Percentiles rank a stretch among this genome's conserved stretches.
phyloP scores from a whole-genome alignment of 1,284 basidiomycete species.

The Cystodermella granulosa region DNA sequence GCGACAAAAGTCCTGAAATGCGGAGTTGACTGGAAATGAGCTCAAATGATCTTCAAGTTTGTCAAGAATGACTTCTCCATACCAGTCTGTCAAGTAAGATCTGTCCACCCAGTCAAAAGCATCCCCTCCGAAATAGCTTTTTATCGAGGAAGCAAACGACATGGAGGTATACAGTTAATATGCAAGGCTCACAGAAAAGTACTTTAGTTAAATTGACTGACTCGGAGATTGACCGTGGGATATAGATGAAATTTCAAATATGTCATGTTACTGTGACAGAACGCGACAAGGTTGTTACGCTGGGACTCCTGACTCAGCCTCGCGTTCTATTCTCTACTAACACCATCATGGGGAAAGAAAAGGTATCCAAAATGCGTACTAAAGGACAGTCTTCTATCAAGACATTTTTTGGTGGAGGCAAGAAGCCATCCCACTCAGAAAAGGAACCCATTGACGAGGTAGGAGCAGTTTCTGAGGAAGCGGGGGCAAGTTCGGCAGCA shows the following conservation, averaged over 20 bases:
- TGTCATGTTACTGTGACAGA: slow-evolving; percentile 12
- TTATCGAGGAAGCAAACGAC: slow-evolving; percentile 16
- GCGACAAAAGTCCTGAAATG: slow-evolving; percentile 43
- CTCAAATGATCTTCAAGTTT: not conserved
- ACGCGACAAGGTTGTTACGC: slow-evolving; percentile 4
- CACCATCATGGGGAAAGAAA: slow-evolving; percentile 48
- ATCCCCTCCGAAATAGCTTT: slow-evolving; percentile 36
- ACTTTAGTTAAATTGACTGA: not conserved
- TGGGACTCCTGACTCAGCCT: slow-evolving; percentile 2
- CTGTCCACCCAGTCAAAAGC: slow-evolving; percentile 48
- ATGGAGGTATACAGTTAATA: slow-evolving; percentile 7
- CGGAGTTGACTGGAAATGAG: not conserved
- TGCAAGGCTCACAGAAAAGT: not conserved
- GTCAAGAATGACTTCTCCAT: slow-evolving; percentile 4
- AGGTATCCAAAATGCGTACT: slow-evolving; percentile 24
- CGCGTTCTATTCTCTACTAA: slow-evolving; percentile 10
- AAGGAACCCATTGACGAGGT: not conserved
- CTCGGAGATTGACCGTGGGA: not conserved
- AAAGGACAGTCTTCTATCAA: slow-evolving; percentile 53
- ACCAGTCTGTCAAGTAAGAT: slow-evolving; percentile 45
- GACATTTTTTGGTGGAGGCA: slow-evolving; percentile 48
- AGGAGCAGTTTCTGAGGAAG: slow-evolving; percentile 13
- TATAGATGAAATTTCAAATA: not conserved
- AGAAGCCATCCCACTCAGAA: no score
- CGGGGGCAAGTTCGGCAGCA: slow-evolving; percentile 19